These are phyloP conservation scores for Nakaseomyces bracarensis DNA, from an alignment of 1,139 yeast species.

Conservation along the genomic window DNA sequence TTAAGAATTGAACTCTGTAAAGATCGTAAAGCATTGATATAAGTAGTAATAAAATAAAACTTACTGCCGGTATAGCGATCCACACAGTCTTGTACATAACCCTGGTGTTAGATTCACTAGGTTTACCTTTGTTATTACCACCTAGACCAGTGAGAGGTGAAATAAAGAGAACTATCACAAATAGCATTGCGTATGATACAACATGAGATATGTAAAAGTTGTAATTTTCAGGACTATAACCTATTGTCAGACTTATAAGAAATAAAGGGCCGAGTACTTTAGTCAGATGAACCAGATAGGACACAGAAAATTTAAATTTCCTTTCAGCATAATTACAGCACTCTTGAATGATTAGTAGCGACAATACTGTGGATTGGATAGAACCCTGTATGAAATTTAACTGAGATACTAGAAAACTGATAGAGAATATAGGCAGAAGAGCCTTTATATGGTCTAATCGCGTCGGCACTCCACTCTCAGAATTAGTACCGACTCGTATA, in stretches of 20 bases:
- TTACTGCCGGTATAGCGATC: conserved; percentile 5
- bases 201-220: neutral
- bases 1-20: conserved; percentile 19
- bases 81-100: neutral
- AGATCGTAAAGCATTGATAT: conserved; percentile 10
- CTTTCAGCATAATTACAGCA: neutral
- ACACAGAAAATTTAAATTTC: neutral
- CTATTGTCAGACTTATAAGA: neutral
- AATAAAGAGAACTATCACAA: neutral
- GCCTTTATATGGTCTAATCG: conserved; percentile 9
- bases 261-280: neutral
- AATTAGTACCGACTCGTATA: neutral
- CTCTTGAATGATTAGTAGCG: conserved; percentile 14
- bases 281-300: neutral
- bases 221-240: neutral
- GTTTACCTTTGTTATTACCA: neutral
- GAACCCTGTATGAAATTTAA: conserved; percentile 23
- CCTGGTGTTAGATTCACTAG: neutral
- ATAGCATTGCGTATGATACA: conserved; percentile 1
- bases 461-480: neutral
- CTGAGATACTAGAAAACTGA: conserved; percentile 17
- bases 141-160: neutral
- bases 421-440: conserved; percentile 14
- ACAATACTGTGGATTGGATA: conserved; percentile 23
- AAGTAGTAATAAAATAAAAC: conserved; percentile 9